Evolutionary conservation across 2,329 filamentous ascomycete genomes (phyloP).

Genomic region (Stachybotrys chartarum): DNA sequence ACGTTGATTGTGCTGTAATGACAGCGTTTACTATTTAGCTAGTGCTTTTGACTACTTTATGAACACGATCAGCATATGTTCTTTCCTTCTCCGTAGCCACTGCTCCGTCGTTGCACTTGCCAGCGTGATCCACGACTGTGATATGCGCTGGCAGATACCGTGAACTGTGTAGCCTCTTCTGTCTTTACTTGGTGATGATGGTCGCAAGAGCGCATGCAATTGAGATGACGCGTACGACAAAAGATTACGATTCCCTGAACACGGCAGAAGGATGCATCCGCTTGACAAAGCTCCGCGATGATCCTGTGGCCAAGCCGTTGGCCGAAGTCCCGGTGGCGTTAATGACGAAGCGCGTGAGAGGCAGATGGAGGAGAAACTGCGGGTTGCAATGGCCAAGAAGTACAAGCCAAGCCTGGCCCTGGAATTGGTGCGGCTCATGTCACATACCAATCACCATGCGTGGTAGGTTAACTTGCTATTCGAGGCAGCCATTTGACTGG

Average conservation of each 20-base stretch:
- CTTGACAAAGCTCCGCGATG: background rate
- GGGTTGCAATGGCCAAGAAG: background rate
- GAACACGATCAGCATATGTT: no score
- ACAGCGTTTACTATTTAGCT: no score
- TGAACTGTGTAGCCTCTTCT: no score
- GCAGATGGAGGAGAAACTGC: background rate
- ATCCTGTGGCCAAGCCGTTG: background rate
- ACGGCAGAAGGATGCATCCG: background rate
- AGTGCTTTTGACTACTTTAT: no score
- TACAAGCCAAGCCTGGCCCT: constrained; percentile 16
- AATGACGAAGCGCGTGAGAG: background rate
- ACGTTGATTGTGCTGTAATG: no score
- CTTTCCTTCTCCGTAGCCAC: no score
- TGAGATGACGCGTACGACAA: background rate
- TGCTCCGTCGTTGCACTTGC: no score
- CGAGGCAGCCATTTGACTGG: constrained; percentile 17
- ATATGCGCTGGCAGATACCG: no score
- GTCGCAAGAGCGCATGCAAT: background rate
- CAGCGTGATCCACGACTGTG: no score
- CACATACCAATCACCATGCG: constrained; percentile 5
- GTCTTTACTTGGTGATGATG: no score
- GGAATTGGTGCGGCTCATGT: constrained; percentile 8
- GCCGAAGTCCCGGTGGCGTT: constrained; percentile 12
- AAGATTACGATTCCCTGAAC: background rate
- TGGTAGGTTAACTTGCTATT: constrained; percentile 5